Base-by-base conservation (phyloP, 2,329 filamentous ascomycete genomes). In the Cadophora sp. region DNA sequence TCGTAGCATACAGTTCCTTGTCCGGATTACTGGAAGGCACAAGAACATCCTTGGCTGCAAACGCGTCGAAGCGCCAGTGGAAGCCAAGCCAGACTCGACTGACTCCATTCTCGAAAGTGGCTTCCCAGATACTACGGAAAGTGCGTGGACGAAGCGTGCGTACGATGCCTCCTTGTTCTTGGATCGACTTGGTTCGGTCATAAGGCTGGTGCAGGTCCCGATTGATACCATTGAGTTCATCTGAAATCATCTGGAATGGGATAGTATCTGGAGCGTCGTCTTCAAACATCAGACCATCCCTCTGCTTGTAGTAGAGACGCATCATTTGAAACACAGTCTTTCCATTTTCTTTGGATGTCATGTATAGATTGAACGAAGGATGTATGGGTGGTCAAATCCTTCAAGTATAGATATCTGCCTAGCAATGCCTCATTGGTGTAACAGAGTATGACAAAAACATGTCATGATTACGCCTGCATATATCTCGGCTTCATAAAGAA, bases 101-200 rank as follows among this genome's bases (percentile, higher is more conserved):
- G 87, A 84, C 80, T 80, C 7, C 37, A 40, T 40, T 40, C 37
- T 40, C 37, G 37, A 40, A 40, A 12, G 14, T 40, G 37, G 37
- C 37, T 12, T 40, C 8, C 37, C 37, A 40, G 14, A 40, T 5
- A 12, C 37, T 40, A 16, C 37, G 7, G 37, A 11, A 40, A 16
- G 6, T 16, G 3, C 37, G 37, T 40, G 37, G 37, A 16, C 37
- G 37, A 3, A 40, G 14, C 37, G 37, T 40, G 7, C 37, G 37
- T 40, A 40, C 37, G 14, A 40, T 40, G 6, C 37, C 37, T 40
- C 14, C 8, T 40, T 40, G 37, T 40, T 40, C 37, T 16, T 40
- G 37, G 14, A 40, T 40, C 12, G 37, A 12, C 12, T 40, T 40
- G 37, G 37, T 16, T 3, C 37, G 37, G 12, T 40, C 37, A 16